These are phyloP conservation scores for Mucor indicus DNA, from an alignment of 371 early-diverging fungal species.

Conservation along the genomic window DNA sequence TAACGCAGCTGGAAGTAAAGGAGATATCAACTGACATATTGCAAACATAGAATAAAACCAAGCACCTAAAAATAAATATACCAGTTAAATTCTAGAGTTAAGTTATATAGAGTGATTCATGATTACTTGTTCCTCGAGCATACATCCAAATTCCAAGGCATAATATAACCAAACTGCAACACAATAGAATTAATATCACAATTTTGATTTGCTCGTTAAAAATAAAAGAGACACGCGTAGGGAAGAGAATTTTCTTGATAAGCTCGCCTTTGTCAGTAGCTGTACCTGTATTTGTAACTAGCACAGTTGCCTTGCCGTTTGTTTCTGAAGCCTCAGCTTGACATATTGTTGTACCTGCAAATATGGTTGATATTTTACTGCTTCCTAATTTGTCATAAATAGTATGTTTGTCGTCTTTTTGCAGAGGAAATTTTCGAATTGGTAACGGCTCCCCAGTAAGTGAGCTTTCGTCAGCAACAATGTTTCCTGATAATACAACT, in stretches of 20 bases:
- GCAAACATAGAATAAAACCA: slow-evolving; percentile 72
- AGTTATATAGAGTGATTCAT: neutral
- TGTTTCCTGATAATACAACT: slow-evolving; percentile 64
- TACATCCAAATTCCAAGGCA: slow-evolving; percentile 53
- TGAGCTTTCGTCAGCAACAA: slow-evolving; percentile 71
- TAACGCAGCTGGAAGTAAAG: slow-evolving; percentile 56
- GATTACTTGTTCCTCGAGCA: slow-evolving; percentile 30
- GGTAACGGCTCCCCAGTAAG: slow-evolving; percentile 67
- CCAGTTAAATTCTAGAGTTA: neutral
- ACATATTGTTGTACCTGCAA: slow-evolving; percentile 48
- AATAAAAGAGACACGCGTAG: slow-evolving; percentile 59
- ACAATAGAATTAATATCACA: slow-evolving; percentile 55
- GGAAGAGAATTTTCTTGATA: slow-evolving; percentile 73
- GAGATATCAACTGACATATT: slow-evolving; percentile 70
- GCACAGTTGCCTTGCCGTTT: slow-evolving; percentile 39
- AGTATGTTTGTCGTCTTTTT: slow-evolving; percentile 23
- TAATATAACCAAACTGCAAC: slow-evolving; percentile 56
- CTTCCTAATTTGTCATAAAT: slow-evolving; percentile 33
- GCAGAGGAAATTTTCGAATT: slow-evolving; percentile 57
- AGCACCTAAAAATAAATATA: slow-evolving; percentile 17
- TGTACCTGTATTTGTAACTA: slow-evolving; percentile 71
- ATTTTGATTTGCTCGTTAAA: slow-evolving; percentile 69
- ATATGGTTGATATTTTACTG: slow-evolving; percentile 55
- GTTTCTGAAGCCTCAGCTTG: slow-evolving; percentile 34
- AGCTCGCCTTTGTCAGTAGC: slow-evolving; percentile 72